phyloP scores from a whole-genome alignment of 257 asterid species.

The Leonotis leonurus region DNA sequence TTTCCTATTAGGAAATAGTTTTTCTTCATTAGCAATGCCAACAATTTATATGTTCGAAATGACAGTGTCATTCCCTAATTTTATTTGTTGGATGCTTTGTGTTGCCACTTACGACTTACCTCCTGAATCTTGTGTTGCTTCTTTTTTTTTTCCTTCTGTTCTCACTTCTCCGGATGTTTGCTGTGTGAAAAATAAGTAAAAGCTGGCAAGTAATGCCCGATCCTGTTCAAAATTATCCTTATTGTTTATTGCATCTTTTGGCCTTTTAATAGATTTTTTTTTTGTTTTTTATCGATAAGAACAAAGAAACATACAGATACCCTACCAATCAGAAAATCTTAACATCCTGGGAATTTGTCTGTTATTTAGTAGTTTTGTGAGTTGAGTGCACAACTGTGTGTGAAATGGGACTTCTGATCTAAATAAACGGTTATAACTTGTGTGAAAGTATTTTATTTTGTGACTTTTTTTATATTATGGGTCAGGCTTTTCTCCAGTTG shows the following conservation, averaged over 20 bases:
- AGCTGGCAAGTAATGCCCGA: neutral
- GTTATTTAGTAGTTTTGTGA: neutral
- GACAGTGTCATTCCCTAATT: neutral
- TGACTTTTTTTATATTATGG: neutral
- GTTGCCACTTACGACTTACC: neutral
- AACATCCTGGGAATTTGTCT: no score
- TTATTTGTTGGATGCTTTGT: neutral
- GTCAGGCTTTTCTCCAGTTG: conserved; percentile 1
- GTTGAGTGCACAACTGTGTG: neutral
- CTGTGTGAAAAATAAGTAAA: neutral
- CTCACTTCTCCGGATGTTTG: neutral
- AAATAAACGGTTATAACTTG: neutral
- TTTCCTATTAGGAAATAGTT: conserved; percentile 5
- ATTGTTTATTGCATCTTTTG: neutral
- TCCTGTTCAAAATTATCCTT: neutral
- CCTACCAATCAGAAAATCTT: no score
- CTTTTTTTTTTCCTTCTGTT: neutral
- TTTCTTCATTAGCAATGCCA: conserved; percentile 1
- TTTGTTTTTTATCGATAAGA: no score
- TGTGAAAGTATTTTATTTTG: neutral
- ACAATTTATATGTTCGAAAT: neutral
- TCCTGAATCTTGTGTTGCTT: no score
- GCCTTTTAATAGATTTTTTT: neutral
- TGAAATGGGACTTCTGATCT: neutral
- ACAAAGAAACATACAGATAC: no score